Evolutionary conservation across 495 filamentous ascomycete species (phyloP), one percentile per base, ranked within the genome.

Genomic region (Xylaria cubensis): DNA sequence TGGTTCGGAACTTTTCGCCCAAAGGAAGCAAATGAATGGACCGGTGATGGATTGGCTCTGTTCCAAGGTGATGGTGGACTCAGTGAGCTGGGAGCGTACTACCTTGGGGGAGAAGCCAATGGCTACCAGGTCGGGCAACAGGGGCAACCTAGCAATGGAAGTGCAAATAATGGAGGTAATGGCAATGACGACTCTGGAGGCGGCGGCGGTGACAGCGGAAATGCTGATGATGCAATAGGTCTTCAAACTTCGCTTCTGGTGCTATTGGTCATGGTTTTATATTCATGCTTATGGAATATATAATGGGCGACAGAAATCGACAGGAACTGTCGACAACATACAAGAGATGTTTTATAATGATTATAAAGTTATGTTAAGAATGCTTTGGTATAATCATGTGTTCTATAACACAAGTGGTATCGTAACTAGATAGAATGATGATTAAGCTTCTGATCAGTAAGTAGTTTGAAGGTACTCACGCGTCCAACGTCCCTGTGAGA

Each of bases 1-100:
- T 91, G 88, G 81, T 92, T 92, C 73, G 90, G 90, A 48, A 74
- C 84, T 42, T 91, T 91, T 76, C 81, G 89, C 8, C 82, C 80
- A 34, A 80, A 83, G 48, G 84, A 83, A 42, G 85, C 82, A 19
- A 91, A 90, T 68, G 83, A 42, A 44, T 73, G 66, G 58, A 69
- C 91, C 8, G 88, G 88, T 1, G 83, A 86, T 4, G 86, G 87
- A 58, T 80, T 79, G 6, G 85, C 88, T 9, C 85, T 90, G 81
- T 74, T 90, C 64, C 82, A 82, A 41, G 75, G 82, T 24, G 74
- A 86, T 13, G 88, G 88, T 9, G 62, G 82, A 53, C 75, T 90
- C 69, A 89, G 88, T 44, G 82, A 89, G 78, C 86, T 90, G 58
- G 88, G 88, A 13, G 78, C 76, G 55, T 89, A 86, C 86, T 90